These are phyloP conservation scores for Noccaea bulbosa DNA, from an alignment of 345 rosid genomes.

Conservation along the genomic window DNA sequence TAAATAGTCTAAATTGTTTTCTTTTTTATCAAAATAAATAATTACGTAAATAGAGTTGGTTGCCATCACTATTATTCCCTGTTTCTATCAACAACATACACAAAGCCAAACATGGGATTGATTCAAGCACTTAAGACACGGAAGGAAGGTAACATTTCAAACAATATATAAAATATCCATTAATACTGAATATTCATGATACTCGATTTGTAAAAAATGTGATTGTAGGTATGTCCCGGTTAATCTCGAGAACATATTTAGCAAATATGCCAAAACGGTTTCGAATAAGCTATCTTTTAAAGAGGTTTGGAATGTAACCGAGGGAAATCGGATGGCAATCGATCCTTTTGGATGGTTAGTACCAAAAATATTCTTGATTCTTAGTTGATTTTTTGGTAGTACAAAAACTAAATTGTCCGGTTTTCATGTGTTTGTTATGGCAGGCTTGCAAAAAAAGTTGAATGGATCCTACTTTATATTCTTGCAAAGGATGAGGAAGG, in stretches of 20 bases:
- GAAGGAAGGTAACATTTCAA: conserved; percentile 69
- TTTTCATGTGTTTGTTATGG: conserved; percentile 10
- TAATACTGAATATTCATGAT: not conserved
- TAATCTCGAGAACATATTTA: conserved; percentile 65
- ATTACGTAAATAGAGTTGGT: conserved; percentile 55
- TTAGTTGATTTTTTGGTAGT: conserved; percentile 16
- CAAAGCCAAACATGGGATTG: conserved; percentile 82
- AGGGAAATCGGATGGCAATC: conserved; percentile 57
- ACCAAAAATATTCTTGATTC: not conserved
- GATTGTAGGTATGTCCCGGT: conserved; percentile 63
- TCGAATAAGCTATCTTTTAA: conserved; percentile 54
- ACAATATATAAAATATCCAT: not conserved
- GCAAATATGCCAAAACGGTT: conserved; percentile 65
- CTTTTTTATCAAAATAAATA: too few species aligned
- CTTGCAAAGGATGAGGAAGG: conserved; percentile 76
- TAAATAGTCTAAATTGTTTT: conserved; percentile 31
- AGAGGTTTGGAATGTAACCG: conserved; percentile 77
- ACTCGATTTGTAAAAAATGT: not conserved
- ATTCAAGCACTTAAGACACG: conserved; percentile 69
- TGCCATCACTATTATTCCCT: conserved; percentile 72
- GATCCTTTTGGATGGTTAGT: conserved; percentile 75
- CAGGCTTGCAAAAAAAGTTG: conserved; percentile 58
- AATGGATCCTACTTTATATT: conserved; percentile 60
- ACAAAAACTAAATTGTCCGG: not conserved
- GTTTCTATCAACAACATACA: conserved; percentile 71